Evolutionary conservation across 768 basidiomycete species (phyloP), one percentile per base, ranked within the genome.

Genomic region (Tulasnella sp.): DNA sequence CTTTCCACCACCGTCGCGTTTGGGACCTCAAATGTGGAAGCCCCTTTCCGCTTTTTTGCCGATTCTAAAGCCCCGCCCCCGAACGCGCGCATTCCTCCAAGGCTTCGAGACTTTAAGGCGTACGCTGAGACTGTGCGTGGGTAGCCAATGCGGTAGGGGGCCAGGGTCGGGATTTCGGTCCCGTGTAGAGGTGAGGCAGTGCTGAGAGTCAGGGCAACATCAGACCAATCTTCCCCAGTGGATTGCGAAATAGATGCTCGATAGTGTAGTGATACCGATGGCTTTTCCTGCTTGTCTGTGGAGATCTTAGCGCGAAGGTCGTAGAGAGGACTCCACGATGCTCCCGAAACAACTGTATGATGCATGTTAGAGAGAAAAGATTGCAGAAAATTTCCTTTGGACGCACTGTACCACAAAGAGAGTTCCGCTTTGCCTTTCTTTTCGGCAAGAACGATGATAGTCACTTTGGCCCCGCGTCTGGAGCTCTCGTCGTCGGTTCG

Each of bases 251-350:
- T 83, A 72, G 82, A 80, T 28, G 80, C 82, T n/a, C 82, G 79
- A 73, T 83, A 83, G 69, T 80, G 46, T 64, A 83, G 78, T 46
- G 75, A 50, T 44, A 79, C 79, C 16, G 41, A 75, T 11, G 79
- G 41, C 9, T 41, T 46, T 24, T 42, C 42, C 79, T 88, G 87
- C 0, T 88, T 88, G 28, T 81, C 86, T 84, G 76, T 88, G 84
- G 31, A 83, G 37, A 88, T 89, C 0, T 86, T 87, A 2, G 91
- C 90, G 80, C 91, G 89, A 0, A 93, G 87, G 81, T 92, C 91
- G 82, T 93, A 92, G 2, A 87, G 87, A 2, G 91, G 89, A 20
- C 84, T 84, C 91, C 91, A 92, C 28, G 84, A 84, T 0, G 89
- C 89, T 50, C 88, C 85, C 60, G 84, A 86, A 24, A 92, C 91